Percentiles rank a stretch among this genome's conserved stretches.
These are phyloP conservation scores for Baeospora myosura DNA, from an alignment of 1,284 basidiomycete species.

Conservation along the genomic window DNA sequence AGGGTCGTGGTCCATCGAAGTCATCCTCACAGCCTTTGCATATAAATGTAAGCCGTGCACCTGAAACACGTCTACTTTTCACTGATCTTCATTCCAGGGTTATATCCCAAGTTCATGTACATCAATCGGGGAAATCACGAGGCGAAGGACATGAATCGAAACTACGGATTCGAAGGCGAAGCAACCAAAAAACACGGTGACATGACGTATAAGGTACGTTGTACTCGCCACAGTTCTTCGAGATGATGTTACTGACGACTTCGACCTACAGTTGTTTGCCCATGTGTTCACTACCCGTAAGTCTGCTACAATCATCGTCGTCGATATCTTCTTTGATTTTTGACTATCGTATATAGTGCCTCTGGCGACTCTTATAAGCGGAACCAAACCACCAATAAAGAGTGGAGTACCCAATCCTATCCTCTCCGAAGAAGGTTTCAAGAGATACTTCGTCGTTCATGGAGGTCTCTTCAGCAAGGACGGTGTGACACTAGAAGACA, in stretches of 20 bases:
- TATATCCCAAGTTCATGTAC: constrained; percentile 82
- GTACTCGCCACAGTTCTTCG: constrained; percentile 1
- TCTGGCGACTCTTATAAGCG: constrained; percentile 78
- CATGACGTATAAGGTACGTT: constrained; percentile 72
- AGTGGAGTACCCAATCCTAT: constrained; percentile 46
- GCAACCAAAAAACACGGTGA: constrained; percentile 93
- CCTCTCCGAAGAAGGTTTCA: constrained; percentile 75
- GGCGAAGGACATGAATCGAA: constrained; percentile 84
- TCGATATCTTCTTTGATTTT: neutral
- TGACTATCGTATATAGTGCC: constrained; percentile 77
- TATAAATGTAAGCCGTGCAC: constrained; percentile 74
- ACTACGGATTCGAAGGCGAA: constrained; percentile 96
- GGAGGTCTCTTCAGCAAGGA: constrained; percentile 96
- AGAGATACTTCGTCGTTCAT: constrained; percentile 94
- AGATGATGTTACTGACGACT: constrained; percentile 1
- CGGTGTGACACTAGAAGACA: constrained; percentile 87
- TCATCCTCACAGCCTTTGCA: constrained; percentile 88
- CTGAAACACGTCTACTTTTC: constrained; percentile 7
- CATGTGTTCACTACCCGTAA: constrained; percentile 84
- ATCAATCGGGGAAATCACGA: constrained; percentile 98
- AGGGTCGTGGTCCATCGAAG: constrained; percentile 96
- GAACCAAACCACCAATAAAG: constrained; percentile 53
- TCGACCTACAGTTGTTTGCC: constrained; percentile 65
- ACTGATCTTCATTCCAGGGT: constrained; percentile 43
- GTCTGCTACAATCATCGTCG: constrained; percentile 21